Evolutionary conservation across 176 grass and related monocot genomes (phyloP).

Genomic region (Aegilops speltoides): DNA sequence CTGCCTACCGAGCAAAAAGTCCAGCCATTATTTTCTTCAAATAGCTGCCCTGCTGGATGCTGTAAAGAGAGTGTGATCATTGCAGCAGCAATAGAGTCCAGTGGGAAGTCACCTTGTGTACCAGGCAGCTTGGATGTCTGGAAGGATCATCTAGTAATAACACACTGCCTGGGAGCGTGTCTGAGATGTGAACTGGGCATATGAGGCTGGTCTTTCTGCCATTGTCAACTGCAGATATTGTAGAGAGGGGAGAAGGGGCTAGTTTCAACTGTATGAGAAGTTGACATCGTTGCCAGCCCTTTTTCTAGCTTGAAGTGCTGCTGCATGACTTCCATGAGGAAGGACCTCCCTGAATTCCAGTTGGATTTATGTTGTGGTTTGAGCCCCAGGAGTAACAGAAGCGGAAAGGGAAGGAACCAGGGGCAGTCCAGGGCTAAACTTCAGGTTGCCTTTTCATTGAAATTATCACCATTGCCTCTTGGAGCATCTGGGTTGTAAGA

Average conservation of each 20-base stretch:
- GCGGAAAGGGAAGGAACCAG: neutral
- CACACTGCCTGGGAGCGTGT: neutral
- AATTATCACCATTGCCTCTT: no score
- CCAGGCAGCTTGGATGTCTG: neutral
- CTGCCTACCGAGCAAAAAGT: no score
- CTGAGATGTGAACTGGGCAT: neutral
- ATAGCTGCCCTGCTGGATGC: neutral
- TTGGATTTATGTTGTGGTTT: neutral
- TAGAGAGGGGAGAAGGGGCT: neutral
- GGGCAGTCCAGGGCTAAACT: neutral
- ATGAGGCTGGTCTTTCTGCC: neutral
- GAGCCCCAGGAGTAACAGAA: neutral
- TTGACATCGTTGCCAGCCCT: neutral
- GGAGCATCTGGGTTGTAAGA: no score
- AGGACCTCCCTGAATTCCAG: neutral
- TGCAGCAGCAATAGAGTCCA: neutral
- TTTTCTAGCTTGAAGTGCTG: neutral
- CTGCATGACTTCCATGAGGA: neutral
- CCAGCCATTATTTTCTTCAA: neutral
- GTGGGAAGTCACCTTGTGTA: neutral
- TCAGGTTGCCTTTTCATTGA: no score
- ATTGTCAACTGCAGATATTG: neutral
- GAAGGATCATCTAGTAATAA: neutral
- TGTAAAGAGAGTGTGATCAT: neutral
- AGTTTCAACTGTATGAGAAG: neutral